Conservation (phyloP, 2,329 filamentous ascomycete species). For the Neofusicoccum cordaticola region DNA sequence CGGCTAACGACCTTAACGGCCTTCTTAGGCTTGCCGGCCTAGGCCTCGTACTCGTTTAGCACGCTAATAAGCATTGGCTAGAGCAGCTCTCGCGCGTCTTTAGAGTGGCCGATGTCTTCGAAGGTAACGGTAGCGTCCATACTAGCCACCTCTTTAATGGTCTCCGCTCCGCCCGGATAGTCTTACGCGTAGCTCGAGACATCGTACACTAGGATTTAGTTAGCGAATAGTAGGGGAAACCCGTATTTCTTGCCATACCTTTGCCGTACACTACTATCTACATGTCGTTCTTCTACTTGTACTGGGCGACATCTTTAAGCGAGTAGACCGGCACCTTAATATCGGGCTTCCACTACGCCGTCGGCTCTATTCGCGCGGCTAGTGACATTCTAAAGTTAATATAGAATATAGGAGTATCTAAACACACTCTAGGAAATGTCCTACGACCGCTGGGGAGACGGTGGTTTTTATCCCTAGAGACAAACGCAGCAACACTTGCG, state of each 20-base stretch:
- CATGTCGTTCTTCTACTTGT: conserved; percentile 48
- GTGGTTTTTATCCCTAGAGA: not conserved
- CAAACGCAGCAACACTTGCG: not conserved
- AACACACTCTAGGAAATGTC: not conserved
- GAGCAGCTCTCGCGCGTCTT: conserved; percentile 45
- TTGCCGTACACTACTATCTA: conserved; percentile 59
- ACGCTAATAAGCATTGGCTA: conserved; percentile 36
- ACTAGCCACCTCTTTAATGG: conserved; percentile 41
- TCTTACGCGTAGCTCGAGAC: conserved; percentile 57
- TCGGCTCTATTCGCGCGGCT: conserved; percentile 18
- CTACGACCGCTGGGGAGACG: not conserved
- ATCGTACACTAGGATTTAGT: conserved; percentile 50
- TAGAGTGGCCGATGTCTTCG: conserved; percentile 47
- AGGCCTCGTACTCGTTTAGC: conserved; percentile 23
- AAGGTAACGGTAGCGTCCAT: conserved; percentile 43
- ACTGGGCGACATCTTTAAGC: conserved; percentile 47
- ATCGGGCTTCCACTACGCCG: conserved; percentile 23
- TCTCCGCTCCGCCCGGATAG: conserved; percentile 50
- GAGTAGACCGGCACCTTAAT: conserved; percentile 27
- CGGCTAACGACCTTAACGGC: conserved; percentile 19
- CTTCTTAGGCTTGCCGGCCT: conserved; percentile 17
- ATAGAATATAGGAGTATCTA: not conserved
- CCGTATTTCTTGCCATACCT: conserved; percentile 15
- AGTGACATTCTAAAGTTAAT: not conserved
- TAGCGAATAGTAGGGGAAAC: not conserved